Evolutionary conservation across 176 grass and related monocot genomes (phyloP), one percentile per base, ranked within the genome.

Genomic region (Oryza glaberrima): DNA sequence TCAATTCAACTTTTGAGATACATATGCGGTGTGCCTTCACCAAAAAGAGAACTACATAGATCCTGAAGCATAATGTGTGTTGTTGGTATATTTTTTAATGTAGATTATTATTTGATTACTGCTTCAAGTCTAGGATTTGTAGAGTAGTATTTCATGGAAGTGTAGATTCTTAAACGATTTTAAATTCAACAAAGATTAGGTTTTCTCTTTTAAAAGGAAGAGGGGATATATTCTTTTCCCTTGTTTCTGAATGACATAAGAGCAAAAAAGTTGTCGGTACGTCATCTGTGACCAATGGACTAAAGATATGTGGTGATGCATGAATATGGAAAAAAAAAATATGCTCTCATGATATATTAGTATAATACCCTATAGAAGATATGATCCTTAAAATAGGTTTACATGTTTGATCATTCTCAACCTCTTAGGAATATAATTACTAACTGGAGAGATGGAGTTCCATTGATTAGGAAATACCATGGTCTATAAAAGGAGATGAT

Each of bases 171-270:
- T 35, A 28, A 5, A 35, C 12, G 15, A 3, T 75, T 17, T 69
- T 20, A 66, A 58, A 41, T 71, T 58, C 32, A 41, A 36, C 35
- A 41, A 44, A 86, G 9, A 48, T 26, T 45, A 40, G 8, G 67
- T 6, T 72, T 35, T 23, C 9, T 49, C 30, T 79, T 73, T 12
- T 19, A 25, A 52, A 66, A 4, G 69, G 32, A 19, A 40, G 11
- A 44, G 46, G 36, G n/a, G 49, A 22, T 40, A 20, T 14, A 22
- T 49, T 6, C 15, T 72, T 30, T 9, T 13, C 10, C 28, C 44
- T 51, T 72, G 28, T 49, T 80, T 48, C 25, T 26, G 30, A 26
- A 19, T 66, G 77, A 80, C 69, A 73, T 86, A 52, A 73, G 58
- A 43, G 2, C 12, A 43, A 43, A 13, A 67, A 67, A 51, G n/a